Evolutionary conservation across 805 yeast genomes (phyloP).

Genomic region (Candida takata): DNA sequence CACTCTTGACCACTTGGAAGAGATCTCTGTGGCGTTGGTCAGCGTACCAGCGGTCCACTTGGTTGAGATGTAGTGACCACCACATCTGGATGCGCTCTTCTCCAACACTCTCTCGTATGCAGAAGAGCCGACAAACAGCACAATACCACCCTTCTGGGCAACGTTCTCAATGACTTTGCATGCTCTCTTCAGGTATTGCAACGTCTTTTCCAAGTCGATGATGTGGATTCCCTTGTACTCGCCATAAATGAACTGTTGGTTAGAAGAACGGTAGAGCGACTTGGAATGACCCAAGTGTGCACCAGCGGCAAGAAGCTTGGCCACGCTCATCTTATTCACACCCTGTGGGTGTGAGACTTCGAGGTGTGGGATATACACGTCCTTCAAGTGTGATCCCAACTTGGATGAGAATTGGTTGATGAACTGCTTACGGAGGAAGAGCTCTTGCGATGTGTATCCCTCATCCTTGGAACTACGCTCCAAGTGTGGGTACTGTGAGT

Average conservation of each 20-base stretch:
- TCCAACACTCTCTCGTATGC: constrained; percentile 67
- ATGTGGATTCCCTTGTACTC: constrained; percentile 86
- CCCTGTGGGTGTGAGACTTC: constrained; percentile 55
- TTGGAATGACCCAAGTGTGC: constrained; percentile 94
- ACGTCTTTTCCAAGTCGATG: constrained; percentile 82
- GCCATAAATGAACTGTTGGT: constrained; percentile 84
- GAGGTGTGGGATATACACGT: constrained; percentile 64
- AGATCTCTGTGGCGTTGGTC: constrained; percentile 71
- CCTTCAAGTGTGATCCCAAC: constrained; percentile 55
- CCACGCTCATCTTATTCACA: constrained; percentile 52
- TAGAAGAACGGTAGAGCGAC: constrained; percentile 66
- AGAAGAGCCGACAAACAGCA: constrained; percentile 79
- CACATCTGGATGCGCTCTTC: constrained; percentile 68
- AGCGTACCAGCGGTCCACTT: constrained; percentile 95
- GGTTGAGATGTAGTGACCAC: constrained; percentile 74
- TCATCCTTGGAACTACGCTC: constrained; percentile 51
- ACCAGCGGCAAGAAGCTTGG: constrained; percentile 81
- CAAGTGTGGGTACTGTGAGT: constrained; percentile 48
- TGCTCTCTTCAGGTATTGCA: constrained; percentile 70
- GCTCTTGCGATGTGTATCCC: constrained; percentile 72
- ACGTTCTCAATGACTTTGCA: constrained; percentile 79
- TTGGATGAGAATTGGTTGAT: constrained; percentile 47
- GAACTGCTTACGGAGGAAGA: constrained; percentile 64
- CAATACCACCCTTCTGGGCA: constrained; percentile 76
- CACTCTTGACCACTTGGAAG: constrained; percentile 52